Conservation (phyloP, 169 alveolate species). For the Pseudocohnilembus persalinus region DNA sequence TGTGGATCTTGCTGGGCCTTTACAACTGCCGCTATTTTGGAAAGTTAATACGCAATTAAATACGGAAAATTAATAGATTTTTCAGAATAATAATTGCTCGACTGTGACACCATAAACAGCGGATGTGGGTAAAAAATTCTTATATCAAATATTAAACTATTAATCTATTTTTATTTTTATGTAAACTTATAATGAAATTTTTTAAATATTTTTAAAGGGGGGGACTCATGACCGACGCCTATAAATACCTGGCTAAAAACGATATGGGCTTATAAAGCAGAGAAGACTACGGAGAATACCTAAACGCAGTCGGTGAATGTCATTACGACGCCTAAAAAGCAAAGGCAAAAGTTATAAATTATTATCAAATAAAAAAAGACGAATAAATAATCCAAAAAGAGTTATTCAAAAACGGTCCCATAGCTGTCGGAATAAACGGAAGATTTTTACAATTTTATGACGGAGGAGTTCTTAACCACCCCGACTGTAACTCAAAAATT, state of each 20-base stretch:
- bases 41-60: conserved; percentile 17
- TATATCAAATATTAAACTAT: too few relatives aligned
- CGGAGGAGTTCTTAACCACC: conserved; percentile 10
- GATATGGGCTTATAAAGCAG: conserved; percentile 2
- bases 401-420: conserved; percentile 14
- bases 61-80: conserved; percentile 1
- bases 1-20: conserved; percentile 30
- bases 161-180: too few relatives aligned
- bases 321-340: conserved; percentile 1
- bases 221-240: conserved; percentile 30
- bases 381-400: conserved; percentile 21
- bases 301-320: conserved; percentile 5
- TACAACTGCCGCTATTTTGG: conserved; percentile 21
- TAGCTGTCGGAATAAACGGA: conserved; percentile 31
- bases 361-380: conserved; percentile 17
- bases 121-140: conserved; percentile 19
- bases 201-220: not conserved
- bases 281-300: conserved; percentile 17
- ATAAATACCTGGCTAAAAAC: conserved; percentile 1
- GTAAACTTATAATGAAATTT: too few relatives aligned
- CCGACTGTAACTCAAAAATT: conserved; percentile 5
- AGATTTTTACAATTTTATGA: conserved; percentile 23
- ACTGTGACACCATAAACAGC: conserved; percentile 14
- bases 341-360: conserved; percentile 16
- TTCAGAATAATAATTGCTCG: conserved; percentile 20